A percentile compares a stretch with the other conserved stretches of the same genome.
Evolutionary conservation across 2,329 filamentous ascomycete genomes (phyloP).

Genomic region (Ascochyta koolunga): DNA sequence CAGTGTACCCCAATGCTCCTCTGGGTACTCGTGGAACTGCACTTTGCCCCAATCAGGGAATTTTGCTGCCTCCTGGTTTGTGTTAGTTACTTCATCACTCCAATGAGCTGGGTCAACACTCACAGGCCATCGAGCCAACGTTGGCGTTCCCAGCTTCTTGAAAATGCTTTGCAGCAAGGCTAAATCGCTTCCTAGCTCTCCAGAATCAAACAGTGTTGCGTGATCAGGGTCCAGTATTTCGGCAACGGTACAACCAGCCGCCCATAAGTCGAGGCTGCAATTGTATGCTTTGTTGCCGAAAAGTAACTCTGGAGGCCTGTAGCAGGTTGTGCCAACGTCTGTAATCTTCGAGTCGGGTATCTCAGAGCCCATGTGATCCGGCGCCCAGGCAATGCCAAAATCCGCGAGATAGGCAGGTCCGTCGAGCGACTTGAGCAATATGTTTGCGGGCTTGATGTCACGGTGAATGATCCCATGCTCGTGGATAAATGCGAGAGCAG

Average conservation of each 20-base stretch:
- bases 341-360: slow-evolving; percentile 74
- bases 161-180: slow-evolving; percentile 92
- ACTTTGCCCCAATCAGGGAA: slow-evolving; percentile 89
- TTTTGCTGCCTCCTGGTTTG: slow-evolving; percentile 61
- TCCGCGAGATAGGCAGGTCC: slow-evolving; percentile 83
- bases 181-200: slow-evolving; percentile 89
- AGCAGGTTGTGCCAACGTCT: slow-evolving; percentile 91
- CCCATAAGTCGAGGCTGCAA: slow-evolving; percentile 84
- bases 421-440: slow-evolving; percentile 70
- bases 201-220: slow-evolving; percentile 78
- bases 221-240: slow-evolving; percentile 68
- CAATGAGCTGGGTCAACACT: slow-evolving; percentile 23
- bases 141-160: slow-evolving; percentile 86
- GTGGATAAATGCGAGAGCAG: slow-evolving; percentile 75
- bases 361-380: slow-evolving; percentile 65
- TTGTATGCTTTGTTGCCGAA: slow-evolving; percentile 82
- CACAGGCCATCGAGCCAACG: slow-evolving; percentile 80
- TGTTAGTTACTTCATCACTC: slow-evolving; percentile 11
- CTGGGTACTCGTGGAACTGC: slow-evolving; percentile 76
- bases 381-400: slow-evolving; percentile 90
- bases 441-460: slow-evolving; percentile 91
- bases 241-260: slow-evolving; percentile 79
- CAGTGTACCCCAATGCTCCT: slow-evolving; percentile 71
- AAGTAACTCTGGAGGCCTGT: slow-evolving; percentile 86
- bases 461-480: slow-evolving; percentile 80